A percentile compares a stretch with the other conserved stretches of the same genome.
Conservation (phyloP, 306 rosid species). For the Prunus mira region DNA sequence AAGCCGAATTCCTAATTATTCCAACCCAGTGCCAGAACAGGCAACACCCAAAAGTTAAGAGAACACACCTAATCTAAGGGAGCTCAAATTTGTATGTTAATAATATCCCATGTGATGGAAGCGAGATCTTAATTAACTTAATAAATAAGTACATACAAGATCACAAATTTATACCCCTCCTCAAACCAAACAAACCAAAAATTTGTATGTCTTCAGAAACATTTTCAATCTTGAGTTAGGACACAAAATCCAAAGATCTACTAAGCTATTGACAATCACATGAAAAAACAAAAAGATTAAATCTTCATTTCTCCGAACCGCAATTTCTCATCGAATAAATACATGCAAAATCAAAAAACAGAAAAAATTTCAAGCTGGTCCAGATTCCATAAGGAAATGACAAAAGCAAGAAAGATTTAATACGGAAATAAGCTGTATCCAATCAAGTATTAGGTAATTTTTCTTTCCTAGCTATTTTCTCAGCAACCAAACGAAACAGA, state of each 20-base stretch:
- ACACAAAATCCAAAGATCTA: background rate
- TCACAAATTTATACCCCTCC: background rate
- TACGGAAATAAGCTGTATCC: background rate
- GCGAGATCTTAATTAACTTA: background rate
- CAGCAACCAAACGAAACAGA: conserved; percentile 6
- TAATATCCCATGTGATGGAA: background rate
- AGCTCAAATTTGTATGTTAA: background rate
- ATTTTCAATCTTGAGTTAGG: background rate
- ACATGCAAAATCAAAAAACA: background rate
- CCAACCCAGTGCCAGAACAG: too few species aligned
- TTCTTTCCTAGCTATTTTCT: too few species aligned
- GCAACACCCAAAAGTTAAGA: too few species aligned
- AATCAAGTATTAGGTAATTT: too few species aligned
- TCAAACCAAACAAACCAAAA: background rate
- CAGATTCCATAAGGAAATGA: background rate
- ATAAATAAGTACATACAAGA: background rate
- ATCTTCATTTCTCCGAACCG: background rate
- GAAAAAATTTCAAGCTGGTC: background rate
- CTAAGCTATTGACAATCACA: background rate
- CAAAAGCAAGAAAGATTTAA: background rate
- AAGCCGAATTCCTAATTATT: background rate
- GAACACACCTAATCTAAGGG: background rate
- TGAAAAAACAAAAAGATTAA: background rate
- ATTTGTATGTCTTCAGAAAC: background rate
- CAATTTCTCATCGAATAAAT: background rate